Evolutionary conservation across 139 green algal species (phyloP), one percentile per base, ranked within the genome.

Genomic region (Chlorella ohadii): DNA sequence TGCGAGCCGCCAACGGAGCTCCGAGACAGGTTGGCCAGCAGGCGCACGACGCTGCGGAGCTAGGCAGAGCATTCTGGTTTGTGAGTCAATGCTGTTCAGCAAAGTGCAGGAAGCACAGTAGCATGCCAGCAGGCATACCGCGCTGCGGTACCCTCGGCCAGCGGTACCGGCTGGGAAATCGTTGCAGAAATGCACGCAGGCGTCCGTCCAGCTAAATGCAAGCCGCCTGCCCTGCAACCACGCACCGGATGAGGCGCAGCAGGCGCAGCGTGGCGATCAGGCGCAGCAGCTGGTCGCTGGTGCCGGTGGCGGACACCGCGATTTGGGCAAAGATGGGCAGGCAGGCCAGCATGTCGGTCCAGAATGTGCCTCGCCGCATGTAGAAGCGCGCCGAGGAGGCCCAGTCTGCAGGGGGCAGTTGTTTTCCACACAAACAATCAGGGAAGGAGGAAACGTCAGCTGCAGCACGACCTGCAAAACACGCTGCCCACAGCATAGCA

Each of bases 251-350:
- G 17, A 86, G 41, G 28, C 81, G 47, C 31, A 79, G 66, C 15
- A 86, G 59, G 38, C 81, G 81, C 33, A 86, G 81, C 68, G 80
- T 59, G 27, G 33, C 38, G 34, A 86, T 6, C 16, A 75, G 25
- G 34, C 68, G 68, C 20, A 75, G 22, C 20, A 38, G 27, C 22
- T 20, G 16, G 16, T 2, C 25, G 28, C 5, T 31, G 16, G 4
- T n/a, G 28, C 68, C 68, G 2, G 34, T 57, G 34, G 15, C 22
- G 4, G 36, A 12, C 31, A 83, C 31, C 28, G n/a, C 77, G 5
- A 87, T 51, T 41, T 87, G 83, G 15, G 72, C 61, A 12, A 87
- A 59, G 41, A 84, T 16, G n/a, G 83, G 83, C 33, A 84, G 56
- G 22, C 17, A 73, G 15, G 83, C 83, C 25, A 87, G n/a, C 74